Conservation (phyloP, 306 rosid genomes). For the Benincasa hispida region DNA sequence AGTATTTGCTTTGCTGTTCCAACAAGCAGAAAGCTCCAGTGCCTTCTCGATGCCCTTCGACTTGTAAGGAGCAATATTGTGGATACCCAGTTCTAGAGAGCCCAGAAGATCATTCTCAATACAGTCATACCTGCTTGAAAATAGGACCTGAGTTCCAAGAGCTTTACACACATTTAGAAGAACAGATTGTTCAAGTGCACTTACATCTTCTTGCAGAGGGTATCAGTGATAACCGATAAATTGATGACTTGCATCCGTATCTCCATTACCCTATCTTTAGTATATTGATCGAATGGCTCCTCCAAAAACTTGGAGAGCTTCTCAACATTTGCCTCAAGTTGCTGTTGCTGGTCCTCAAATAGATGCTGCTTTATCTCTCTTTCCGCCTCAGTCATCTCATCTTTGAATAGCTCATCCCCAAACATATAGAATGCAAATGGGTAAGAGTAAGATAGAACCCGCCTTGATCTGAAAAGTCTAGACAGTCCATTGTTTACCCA, state of each 20-base stretch:
- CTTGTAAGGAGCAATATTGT: conserved; percentile 79
- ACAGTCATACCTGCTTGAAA: conserved; percentile 72
- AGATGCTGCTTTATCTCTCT: conserved; percentile 74
- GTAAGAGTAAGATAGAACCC: conserved; percentile 88
- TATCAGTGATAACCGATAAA: conserved; percentile 47
- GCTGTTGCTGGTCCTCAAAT: conserved; percentile 98
- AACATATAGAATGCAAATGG: conserved; percentile 97
- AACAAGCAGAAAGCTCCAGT: conserved; percentile 47
- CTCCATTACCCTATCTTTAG: conserved; percentile 44
- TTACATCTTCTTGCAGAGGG: conserved; percentile 68
- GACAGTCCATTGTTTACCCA: conserved; percentile 78
- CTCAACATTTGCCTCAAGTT: conserved; percentile 87
- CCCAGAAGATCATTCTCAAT: conserved; percentile 85
- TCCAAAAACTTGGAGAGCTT: conserved; percentile 69
- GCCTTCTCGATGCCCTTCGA: conserved; percentile 94
- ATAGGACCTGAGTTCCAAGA: conserved; percentile 12
- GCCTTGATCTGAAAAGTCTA: conserved; percentile 88
- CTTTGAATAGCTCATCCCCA: conserved; percentile 86
- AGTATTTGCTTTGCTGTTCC: conserved; percentile 35
- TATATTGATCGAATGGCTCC: conserved; percentile 58
- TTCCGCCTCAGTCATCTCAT: conserved; percentile 52
- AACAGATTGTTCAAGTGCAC: conserved; percentile 13
- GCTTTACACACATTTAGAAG: background rate
- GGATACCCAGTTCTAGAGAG: conserved; percentile 47
- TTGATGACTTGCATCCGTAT: conserved; percentile 73